phyloP scores from a whole-genome alignment of 106 monocot genomes.

The Posidonia australis region DNA sequence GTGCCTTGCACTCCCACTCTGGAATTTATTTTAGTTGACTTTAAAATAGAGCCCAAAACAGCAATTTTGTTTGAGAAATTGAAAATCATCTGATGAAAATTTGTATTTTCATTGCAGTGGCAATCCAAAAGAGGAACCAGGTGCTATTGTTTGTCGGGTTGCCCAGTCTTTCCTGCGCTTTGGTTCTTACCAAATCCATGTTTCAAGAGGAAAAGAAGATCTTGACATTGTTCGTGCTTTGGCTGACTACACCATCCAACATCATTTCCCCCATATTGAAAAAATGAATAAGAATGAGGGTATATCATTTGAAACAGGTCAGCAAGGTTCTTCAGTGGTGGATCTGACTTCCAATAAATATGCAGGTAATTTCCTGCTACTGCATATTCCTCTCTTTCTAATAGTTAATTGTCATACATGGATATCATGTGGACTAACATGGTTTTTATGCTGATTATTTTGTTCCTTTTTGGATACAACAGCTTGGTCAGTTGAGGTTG shows the following conservation, averaged over 20 bases:
- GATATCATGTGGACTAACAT: no score
- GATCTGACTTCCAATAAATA: slow-evolving; percentile 93
- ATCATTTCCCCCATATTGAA: slow-evolving; percentile 91
- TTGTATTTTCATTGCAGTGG: slow-evolving; percentile 41
- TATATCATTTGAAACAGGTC: slow-evolving; percentile 49
- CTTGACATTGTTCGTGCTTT: slow-evolving; percentile 56
- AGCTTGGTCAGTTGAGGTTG: slow-evolving; percentile 96
- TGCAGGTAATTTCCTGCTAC: slow-evolving; percentile 47
- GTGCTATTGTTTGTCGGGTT: slow-evolving; percentile 96
- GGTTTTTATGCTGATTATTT: neutral
- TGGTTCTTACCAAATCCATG: slow-evolving; percentile 95
- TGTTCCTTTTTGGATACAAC: slow-evolving; percentile 4
- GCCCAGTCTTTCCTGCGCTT: slow-evolving; percentile 88
- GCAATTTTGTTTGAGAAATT: neutral
- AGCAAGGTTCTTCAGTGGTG: slow-evolving; percentile 41
- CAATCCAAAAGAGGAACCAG: slow-evolving; percentile 93
- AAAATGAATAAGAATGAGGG: slow-evolving; percentile 63
- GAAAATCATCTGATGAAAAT: neutral
- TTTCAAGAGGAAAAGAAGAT: slow-evolving; percentile 55
- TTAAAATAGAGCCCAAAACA: no score
- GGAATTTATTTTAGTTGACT: no score
- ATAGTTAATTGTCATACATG: neutral
- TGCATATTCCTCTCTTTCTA: neutral
- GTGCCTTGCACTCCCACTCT: no score
- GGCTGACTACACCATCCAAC: slow-evolving; percentile 78